phyloP scores from a whole-genome alignment of 1,139 yeast genomes.

The Pneumocystis canis region DNA sequence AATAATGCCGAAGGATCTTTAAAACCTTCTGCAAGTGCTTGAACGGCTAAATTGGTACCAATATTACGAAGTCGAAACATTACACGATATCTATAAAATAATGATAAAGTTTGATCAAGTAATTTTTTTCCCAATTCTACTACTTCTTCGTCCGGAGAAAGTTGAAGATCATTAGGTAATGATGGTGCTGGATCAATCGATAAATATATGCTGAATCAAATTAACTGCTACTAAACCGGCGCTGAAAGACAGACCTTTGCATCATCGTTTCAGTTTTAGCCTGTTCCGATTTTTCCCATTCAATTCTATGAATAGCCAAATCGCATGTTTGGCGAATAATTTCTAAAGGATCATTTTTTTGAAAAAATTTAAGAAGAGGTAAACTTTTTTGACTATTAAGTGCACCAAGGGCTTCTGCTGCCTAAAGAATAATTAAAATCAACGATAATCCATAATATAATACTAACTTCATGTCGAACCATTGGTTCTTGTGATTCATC shows the following conservation, averaged over 20 bases:
- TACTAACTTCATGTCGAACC: slow-evolving; percentile 78
- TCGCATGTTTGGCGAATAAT: slow-evolving; percentile 97
- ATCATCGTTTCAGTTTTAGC: slow-evolving; percentile 54
- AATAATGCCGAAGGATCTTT: slow-evolving; percentile 82
- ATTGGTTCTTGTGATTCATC: slow-evolving; percentile 55
- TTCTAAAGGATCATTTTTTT: slow-evolving; percentile 41
- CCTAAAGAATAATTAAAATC: slow-evolving; percentile 22
- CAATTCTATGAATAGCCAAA: slow-evolving; percentile 84
- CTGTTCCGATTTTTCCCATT: slow-evolving; percentile 69
- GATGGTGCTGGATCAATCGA: slow-evolving; percentile 99
- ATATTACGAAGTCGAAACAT: slow-evolving; percentile 95
- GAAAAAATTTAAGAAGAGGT: slow-evolving; percentile 47
- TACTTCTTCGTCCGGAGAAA: slow-evolving; percentile 35
- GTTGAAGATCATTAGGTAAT: slow-evolving; percentile 39
- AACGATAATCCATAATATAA: neutral
- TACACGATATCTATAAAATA: slow-evolving; percentile 92
- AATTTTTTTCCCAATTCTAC: slow-evolving; percentile 51
- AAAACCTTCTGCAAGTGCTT: slow-evolving; percentile 83
- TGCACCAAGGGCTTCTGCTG: slow-evolving; percentile 98
- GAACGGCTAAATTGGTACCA: slow-evolving; percentile 82
- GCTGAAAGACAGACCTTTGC: slow-evolving; percentile 35
- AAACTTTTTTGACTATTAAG: slow-evolving; percentile 72
- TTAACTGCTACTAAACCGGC: neutral
- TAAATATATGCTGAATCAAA: slow-evolving; percentile 30
- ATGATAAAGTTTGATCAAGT: slow-evolving; percentile 60